These are phyloP conservation scores for Fusarium virguliforme DNA, from an alignment of 2,329 filamentous ascomycete genomes.

Conservation along the genomic window DNA sequence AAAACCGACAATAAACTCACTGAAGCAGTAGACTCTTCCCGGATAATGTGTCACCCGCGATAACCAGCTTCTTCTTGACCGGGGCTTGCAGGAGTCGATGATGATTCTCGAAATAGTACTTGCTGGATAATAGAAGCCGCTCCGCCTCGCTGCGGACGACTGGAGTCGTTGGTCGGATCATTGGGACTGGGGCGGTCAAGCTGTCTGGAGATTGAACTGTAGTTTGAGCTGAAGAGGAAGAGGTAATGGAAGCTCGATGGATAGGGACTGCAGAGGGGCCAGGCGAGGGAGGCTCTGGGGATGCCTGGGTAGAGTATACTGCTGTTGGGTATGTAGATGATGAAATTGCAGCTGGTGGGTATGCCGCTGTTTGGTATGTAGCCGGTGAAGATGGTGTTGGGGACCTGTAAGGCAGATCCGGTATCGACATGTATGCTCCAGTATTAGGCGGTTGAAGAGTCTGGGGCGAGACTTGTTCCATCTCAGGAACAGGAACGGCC, in stretches of 20 bases:
- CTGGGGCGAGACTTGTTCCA: not conserved
- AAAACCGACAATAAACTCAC: not conserved
- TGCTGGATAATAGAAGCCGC: not conserved
- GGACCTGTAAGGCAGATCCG: not conserved
- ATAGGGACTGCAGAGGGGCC: not conserved
- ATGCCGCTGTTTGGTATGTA: no score
- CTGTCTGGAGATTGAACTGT: constrained; percentile 7
- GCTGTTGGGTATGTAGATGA: not conserved
- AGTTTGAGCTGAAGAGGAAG: not conserved
- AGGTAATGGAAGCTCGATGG: not conserved
- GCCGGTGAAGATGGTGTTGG: not conserved
- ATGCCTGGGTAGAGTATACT: not conserved
- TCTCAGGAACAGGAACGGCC: not conserved
- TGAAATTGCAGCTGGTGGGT: no score
- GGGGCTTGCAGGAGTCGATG: not conserved
- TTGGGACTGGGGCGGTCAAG: not conserved
- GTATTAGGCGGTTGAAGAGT: not conserved
- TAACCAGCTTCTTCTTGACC: constrained; percentile 4
- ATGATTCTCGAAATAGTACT: constrained; percentile 1
- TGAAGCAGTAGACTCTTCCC: constrained; percentile 10
- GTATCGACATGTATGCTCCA: not conserved
- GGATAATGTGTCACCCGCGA: not conserved
- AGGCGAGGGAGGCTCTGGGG: not conserved
- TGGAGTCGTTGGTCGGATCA: not conserved
- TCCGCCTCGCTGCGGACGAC: not conserved